Conservation (phyloP, 768 basidiomycete species). For the Kwoniella sp. region DNA sequence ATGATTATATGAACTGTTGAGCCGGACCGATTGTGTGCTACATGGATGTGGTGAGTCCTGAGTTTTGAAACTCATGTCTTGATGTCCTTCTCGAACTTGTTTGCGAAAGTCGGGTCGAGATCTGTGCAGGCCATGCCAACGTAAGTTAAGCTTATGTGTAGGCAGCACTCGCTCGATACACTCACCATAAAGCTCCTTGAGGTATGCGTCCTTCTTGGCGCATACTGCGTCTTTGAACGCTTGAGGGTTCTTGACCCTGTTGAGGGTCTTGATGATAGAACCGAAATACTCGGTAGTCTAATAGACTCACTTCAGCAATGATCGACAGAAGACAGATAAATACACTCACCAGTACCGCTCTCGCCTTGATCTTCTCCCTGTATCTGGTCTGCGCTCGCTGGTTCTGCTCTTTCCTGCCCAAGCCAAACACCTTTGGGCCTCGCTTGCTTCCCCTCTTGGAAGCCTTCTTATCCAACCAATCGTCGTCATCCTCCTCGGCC, state of each 20-base stretch:
- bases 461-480: not conserved
- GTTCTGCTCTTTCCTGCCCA: constrained; percentile 7
- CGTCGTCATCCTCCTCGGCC: not conserved
- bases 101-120: not conserved
- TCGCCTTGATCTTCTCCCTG: constrained; percentile 4
- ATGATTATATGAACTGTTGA: too few relatives aligned
- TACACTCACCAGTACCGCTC: not conserved
- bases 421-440: not conserved
- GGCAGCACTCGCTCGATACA: not conserved
- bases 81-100: too few relatives aligned
- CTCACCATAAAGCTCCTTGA: constrained; percentile 1
- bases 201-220: not conserved
- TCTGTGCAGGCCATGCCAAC: not conserved
- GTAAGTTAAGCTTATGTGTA: not conserved
- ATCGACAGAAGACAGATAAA: not conserved
- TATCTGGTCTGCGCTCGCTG: constrained; percentile 6
- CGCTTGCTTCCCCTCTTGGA: not conserved
- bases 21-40: too few relatives aligned
- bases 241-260: not conserved
- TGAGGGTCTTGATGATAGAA: not conserved
- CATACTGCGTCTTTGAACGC: not conserved
- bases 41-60: too few relatives aligned
- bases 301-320: not conserved
- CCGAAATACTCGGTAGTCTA: not conserved
- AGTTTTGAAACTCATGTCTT: too few relatives aligned